Base-by-base conservation (phyloP, 176 grass and related monocot genomes). In the maize (Zea mays) region DNA sequence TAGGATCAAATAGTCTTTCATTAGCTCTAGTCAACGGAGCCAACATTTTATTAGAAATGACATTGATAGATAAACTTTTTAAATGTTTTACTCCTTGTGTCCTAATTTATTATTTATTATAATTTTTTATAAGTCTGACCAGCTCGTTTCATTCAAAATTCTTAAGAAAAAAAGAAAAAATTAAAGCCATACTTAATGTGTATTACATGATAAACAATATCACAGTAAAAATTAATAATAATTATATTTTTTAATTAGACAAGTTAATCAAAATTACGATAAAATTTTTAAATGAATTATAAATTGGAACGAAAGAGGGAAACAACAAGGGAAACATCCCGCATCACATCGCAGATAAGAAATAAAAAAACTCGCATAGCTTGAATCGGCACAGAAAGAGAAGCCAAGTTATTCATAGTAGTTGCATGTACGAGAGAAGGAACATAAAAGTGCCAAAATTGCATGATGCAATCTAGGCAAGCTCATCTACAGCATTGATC, bases 381-480 rank as follows among this genome's bases (percentile, higher is more conserved):
- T 43, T 19, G 7, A 67, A 21, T 44, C 17, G 65, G 4, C 8
- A 20, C 0, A 44, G 10, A 43, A 8, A 69, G 19, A n/a, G 41
- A 1, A 68, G 5, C 4, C 65, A 68, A 20, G 5, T 38, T 67
- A 5, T n/a, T 42, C 43, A n/a, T 67, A 43, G 39, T n/a, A n/a
- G n/a, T n/a, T n/a, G n/a, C n/a, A n/a, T n/a, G n/a, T n/a, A n/a
- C n/a, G n/a, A n/a, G n/a, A n/a, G n/a, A n/a, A n/a, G n/a, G n/a
- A n/a, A n/a, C n/a, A n/a, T n/a, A n/a, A n/a, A n/a, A 54, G 62
- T 40, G 75, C 61, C 62, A 43, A 83, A 84, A 57, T 68, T 51
- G 73, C 2, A 14, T 15, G 64, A 67, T 56, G 5, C 45, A 76
- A 61, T 59, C 40, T 15, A 61, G 61, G 48, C 21, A 33, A 69